These are phyloP conservation scores for Myxozyma kluyveri DNA, from an alignment of 805 yeast genomes.

Conservation along the genomic window DNA sequence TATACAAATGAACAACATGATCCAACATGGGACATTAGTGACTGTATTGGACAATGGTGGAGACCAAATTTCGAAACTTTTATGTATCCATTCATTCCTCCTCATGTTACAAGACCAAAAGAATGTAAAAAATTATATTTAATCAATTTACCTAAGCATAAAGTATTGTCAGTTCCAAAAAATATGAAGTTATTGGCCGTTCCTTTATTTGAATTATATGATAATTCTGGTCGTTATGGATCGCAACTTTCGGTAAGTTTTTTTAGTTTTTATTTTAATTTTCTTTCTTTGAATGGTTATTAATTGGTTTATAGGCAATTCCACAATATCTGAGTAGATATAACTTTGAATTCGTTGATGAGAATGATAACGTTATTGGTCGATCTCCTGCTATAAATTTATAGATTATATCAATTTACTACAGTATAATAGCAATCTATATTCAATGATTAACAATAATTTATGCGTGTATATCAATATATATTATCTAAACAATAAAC, in stretches of 20 bases:
- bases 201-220: constrained; percentile 39
- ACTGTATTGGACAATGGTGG: constrained; percentile 40
- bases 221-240: constrained; percentile 36
- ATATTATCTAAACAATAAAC: no score
- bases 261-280: neutral
- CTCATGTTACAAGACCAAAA: constrained; percentile 39
- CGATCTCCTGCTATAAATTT: constrained; percentile 22
- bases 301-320: constrained; percentile 32
- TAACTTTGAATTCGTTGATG: constrained; percentile 37
- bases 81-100: constrained; percentile 39
- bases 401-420: neutral
- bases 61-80: constrained; percentile 38
- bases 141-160: constrained; percentile 34
- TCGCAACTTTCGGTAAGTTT: constrained; percentile 34
- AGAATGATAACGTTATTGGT: constrained; percentile 32
- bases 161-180: constrained; percentile 34
- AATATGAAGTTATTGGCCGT: constrained; percentile 38
- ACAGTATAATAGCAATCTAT: neutral
- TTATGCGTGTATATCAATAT: no score
- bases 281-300: neutral
- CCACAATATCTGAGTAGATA: constrained; percentile 41
- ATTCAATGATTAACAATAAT: no score
- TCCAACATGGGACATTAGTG: constrained; percentile 37
- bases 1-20: constrained; percentile 25
- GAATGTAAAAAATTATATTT: constrained; percentile 39